Evolutionary conservation across 1,284 basidiomycete genomes (phyloP).

Genomic region (Fomes fomentarius): DNA sequence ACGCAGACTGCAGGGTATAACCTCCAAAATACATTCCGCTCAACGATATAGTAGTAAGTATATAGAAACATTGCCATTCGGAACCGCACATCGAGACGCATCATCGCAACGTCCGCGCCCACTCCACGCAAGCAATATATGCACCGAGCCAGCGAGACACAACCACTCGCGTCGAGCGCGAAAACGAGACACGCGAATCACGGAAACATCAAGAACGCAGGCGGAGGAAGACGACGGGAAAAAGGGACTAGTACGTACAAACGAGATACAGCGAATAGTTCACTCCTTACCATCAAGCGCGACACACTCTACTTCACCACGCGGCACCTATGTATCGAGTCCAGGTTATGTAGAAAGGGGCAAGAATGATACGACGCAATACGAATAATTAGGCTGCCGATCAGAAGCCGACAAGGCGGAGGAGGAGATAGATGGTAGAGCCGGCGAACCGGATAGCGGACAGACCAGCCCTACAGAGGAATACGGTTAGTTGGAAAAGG

Average conservation of each 20-base stretch:
- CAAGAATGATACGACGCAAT: not conserved
- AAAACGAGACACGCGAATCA: not conserved
- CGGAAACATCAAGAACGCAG: no score
- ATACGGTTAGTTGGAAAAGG: not conserved
- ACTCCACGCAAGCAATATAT: not conserved
- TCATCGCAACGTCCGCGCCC: no score
- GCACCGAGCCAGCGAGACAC: conserved; percentile 15
- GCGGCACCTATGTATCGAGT: not conserved
- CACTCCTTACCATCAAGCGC: not conserved
- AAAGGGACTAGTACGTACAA: conserved; percentile 22
- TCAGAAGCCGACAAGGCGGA: conserved; percentile 66
- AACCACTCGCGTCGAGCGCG: conserved; percentile 1
- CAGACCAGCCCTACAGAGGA: conserved; percentile 63
- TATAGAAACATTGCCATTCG: no score
- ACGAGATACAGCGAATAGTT: conserved; percentile 20
- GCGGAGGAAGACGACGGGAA: no score
- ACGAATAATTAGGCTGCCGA: conserved; percentile 12
- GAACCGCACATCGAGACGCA: no score
- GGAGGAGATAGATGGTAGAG: conserved; percentile 76
- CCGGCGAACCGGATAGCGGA: conserved; percentile 81
- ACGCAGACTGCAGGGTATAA: no score
- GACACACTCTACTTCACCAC: not conserved
- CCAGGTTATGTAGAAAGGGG: not conserved
- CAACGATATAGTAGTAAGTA: no score
- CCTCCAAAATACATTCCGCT: no score